A percentile compares a stretch with the other conserved stretches of the same genome.
These are phyloP conservation scores for Rheum nobile DNA, from an alignment of 148 eudicot genomes.

Conservation along the genomic window DNA sequence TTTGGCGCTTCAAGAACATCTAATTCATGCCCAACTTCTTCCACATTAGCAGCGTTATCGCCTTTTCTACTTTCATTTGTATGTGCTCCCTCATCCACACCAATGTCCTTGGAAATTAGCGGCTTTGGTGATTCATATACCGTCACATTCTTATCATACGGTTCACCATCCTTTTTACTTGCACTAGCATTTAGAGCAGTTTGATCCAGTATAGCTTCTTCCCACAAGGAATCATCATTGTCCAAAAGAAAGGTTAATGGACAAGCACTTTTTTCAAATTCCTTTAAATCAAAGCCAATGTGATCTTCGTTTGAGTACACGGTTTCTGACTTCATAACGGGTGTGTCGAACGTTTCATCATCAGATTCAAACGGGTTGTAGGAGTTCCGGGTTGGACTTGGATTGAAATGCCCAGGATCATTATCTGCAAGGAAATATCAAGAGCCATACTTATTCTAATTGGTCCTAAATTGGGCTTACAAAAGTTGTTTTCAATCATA, in stretches of 20 bases:
- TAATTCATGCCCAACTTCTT: neutral
- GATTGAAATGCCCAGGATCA: constrained; percentile 21
- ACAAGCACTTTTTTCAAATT: constrained; percentile 25
- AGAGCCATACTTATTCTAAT: too few relatives aligned
- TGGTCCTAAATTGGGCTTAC: too few relatives aligned
- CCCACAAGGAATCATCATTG: constrained; percentile 12
- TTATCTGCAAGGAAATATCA: constrained; percentile 15
- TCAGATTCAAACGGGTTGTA: constrained; percentile 42
- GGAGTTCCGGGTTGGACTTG: constrained; percentile 28
- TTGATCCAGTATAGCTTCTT: constrained; percentile 17
- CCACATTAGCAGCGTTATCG: neutral
- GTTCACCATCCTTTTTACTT: too few relatives aligned
- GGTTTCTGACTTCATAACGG: neutral
- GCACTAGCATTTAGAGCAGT: too few relatives aligned
- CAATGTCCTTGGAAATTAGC: constrained; percentile 36
- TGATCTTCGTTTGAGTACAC: constrained; percentile 22
- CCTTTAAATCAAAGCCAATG: constrained; percentile 24
- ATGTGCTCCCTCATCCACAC: constrained; percentile 57
- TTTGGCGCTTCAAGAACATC: neutral
- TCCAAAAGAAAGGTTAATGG: constrained; percentile 25
- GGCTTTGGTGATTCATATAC: constrained; percentile 54
- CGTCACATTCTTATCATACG: constrained; percentile 27
- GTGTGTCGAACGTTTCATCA: constrained; percentile 17
- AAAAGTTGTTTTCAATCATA: too few relatives aligned
- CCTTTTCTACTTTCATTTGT: neutral